Evolutionary conservation across 352 stramenopile genomes (phyloP).

Genomic region (Pythium pectinolyticum): DNA sequence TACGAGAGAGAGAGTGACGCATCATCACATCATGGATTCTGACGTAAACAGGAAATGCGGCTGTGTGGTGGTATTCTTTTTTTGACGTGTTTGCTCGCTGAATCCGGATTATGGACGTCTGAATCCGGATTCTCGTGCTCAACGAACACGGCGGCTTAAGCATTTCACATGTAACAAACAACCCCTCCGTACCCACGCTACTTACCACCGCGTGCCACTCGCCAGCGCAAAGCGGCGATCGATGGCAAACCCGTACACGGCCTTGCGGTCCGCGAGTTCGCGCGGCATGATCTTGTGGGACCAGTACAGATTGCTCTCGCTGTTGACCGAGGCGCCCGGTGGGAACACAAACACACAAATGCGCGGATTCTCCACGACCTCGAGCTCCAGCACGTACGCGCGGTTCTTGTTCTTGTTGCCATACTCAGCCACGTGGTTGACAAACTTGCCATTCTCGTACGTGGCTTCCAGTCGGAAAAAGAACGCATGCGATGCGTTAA

Average conservation of each 20-base stretch:
- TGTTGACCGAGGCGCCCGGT: constrained; percentile 75
- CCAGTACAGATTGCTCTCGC: constrained; percentile 73
- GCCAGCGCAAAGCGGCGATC: constrained; percentile 27
- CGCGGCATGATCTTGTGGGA: constrained; percentile 45
- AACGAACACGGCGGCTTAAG: too few relatives aligned
- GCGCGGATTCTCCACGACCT: constrained; percentile 38
- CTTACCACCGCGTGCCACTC: neutral
- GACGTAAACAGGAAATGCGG: too few relatives aligned
- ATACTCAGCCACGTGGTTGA: constrained; percentile 65
- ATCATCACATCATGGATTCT: too few relatives aligned
- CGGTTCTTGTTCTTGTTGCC: constrained; percentile 60
- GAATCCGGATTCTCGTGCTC: too few relatives aligned
- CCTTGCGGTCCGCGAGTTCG: constrained; percentile 49
- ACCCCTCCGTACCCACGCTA: too few relatives aligned
- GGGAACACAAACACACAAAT: constrained; percentile 71
- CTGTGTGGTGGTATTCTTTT: too few relatives aligned
- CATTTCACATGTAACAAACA: too few relatives aligned
- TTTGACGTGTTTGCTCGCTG: too few relatives aligned
- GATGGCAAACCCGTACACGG: constrained; percentile 64
- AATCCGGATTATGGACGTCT: too few relatives aligned
- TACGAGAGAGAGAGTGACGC: too few relatives aligned
- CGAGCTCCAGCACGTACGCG: constrained; percentile 45
- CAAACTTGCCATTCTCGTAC: constrained; percentile 73
- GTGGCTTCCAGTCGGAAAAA: constrained; percentile 67
- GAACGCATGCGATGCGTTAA: constrained; percentile 36